Base-by-base conservation (phyloP, 768 basidiomycete genomes). In the Steccherinum ochraceum region DNA sequence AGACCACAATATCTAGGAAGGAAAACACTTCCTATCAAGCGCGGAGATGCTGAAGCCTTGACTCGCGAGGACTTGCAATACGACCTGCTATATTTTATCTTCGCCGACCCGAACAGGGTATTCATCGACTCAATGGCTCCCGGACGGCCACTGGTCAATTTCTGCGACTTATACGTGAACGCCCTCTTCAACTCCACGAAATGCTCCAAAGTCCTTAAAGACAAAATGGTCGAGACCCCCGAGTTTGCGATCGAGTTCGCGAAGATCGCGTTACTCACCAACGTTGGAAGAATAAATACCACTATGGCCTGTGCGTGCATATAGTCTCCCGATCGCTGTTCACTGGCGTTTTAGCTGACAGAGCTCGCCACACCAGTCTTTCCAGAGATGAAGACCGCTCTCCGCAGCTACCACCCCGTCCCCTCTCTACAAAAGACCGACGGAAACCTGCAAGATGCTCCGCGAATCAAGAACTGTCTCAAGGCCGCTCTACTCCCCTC, bases 251-350 rank as follows among this genome's bases (percentile, higher is more conserved):
- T 83, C 56, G 89, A 89, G 66, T 79, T 91, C 48, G 86, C 84
- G 47, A 91, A 92, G 69, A 80, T 93, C 30, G 84, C 86, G 23
- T 73, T 93, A 26, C 72, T 93, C 48, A 89, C 90, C 47, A 95
- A 95, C 62, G 86, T 93, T 44, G 92, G 92, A 21, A 75, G 90
- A 55, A 89, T 94, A 68, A 94, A 93, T 63, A 94, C 93, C 35
- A 93, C 92, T 25, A 84, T 93, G 81, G 90, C 90, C 47, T 85
- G 82, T 87, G 68, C 72, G 83, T 66, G 41, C 30, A 7, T 16
- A 35, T 35, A 7, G 7, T 19, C 11, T 18, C 41, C 41, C 41
- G 16, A 43, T 43, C 41, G n/a, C n/a, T 43, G 10, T 19, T 42
- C 10, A 24, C 11, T n/a, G 24, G 43, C 24, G 24, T 21, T 13